Evolutionary conservation across 257 asterid genomes (phyloP), one percentile per base, ranked within the genome.

Genomic region (Salvia hispanica): DNA sequence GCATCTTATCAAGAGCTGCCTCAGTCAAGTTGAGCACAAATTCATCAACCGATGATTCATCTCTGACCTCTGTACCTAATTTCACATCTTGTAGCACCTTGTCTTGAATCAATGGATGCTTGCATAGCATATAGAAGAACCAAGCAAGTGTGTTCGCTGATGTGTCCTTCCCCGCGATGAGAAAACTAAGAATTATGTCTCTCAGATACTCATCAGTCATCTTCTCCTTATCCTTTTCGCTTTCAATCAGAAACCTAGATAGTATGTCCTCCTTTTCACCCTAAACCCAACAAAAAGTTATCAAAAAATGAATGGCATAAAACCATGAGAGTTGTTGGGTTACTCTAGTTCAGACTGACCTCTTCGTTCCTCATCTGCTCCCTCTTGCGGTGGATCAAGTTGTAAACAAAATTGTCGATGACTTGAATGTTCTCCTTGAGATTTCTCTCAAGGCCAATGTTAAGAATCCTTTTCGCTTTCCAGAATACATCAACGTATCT

Each of bases 51-150:
- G 73, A 71, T 50, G 48, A 13, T 7, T 43, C 67, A 37, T 75
- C 68, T 39, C 51, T 42, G 37, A 28, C 61, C 33, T 69, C 61
- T 1, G 69, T 72, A 39, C 71, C 81, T 64, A 62, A 71, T 64
- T 61, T 80, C 28, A 81, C 78, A 73, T 82, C 90, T 66, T 65
- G 52, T 0, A 78, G 71, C 50, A 84, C 63, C 77, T 77, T 86
- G 62, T 82, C 93, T 67, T 86, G 85, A 64, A 80, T 59, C 11
- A 67, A 15, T 5, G 85, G 88, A 62, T 80, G 61, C 71, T 72
- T 80, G 69, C 94, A 84, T 48, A 86, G 66, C 84, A 79, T 67
- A 71, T 84, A 86, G n/a, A 82, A 54, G 80, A 86, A 83, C 93
- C 93, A 86, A 31, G 88, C 71, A 13, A 83, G 84, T 6, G 86